Percentiles rank a stretch among this genome's conserved stretches.
These are phyloP conservation scores for Mortierella sp. DNA, from an alignment of 371 early-diverging fungal genomes.

Conservation along the genomic window DNA sequence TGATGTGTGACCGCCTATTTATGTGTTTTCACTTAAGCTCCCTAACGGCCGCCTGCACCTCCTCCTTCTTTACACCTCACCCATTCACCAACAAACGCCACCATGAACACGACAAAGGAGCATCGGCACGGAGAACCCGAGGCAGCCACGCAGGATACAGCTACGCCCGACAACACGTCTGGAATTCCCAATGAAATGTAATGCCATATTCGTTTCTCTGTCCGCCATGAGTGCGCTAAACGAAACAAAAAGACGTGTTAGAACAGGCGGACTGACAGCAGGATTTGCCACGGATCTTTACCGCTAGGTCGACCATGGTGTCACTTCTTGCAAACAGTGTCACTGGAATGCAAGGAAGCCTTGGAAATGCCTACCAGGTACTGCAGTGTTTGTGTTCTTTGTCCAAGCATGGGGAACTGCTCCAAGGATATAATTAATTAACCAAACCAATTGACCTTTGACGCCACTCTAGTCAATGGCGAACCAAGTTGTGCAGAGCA, in stretches of 20 bases:
- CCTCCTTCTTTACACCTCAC: no score
- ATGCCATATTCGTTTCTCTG: background rate
- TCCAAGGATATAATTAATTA: background rate
- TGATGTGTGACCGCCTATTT: constrained; percentile 2
- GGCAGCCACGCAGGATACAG: background rate
- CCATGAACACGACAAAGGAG: background rate
- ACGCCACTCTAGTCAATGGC: constrained; percentile 32
- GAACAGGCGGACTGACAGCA: background rate
- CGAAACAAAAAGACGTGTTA: background rate
- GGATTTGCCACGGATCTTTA: background rate
- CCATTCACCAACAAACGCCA: background rate
- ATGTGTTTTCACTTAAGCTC: background rate
- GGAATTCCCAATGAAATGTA: constrained; percentile 5
- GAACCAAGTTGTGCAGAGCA: constrained; percentile 44
- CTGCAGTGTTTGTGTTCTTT: background rate
- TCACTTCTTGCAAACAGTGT: constrained; percentile 32
- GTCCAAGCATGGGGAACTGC: background rate
- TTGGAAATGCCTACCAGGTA: constrained; percentile 54
- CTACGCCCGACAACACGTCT: background rate
- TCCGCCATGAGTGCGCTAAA: background rate
- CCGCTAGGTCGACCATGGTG: constrained; percentile 37
- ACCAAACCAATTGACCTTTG: background rate
- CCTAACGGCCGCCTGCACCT: background rate
- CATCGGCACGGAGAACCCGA: background rate
- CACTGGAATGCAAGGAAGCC: constrained; percentile 43